Evolutionary conservation across 495 filamentous ascomycete species (phyloP), one percentile per base, ranked within the genome.

Genomic region (Penicillium ucsense): DNA sequence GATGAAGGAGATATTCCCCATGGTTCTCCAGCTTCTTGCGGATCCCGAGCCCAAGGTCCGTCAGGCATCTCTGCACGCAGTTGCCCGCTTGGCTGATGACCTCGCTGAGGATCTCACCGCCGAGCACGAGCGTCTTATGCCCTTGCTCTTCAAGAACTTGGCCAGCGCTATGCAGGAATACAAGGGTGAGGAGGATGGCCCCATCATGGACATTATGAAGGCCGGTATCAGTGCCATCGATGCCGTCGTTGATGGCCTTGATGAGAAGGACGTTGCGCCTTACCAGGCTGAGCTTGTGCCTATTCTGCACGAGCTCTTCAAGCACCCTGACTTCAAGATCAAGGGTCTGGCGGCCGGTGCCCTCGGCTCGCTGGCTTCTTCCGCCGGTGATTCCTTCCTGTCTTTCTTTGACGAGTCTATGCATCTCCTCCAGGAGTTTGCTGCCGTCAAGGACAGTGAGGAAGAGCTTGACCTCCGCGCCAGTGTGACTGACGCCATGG

Each of bases 391-490:
- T 37, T 82, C 81, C 5, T 98, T 97, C 75, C 71, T 83, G 35
- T 88, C 91, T 6, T 97, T 88, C 74, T 95, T 97, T 60, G 80
- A 87, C 54, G 70, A 83, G 52, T 88, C 85, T 3, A 95, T 98
- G 87, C 76, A 83, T 45, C 81, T 86, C 10, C 75, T 97, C 31
- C 88, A 85, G 31, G 77, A 81, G 35, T 96, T 89, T 57, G 84
- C 94, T 36, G 70, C 76, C 33, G 80, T 91, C 57, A 97, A 97
- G 72, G 87, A 90, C 40, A 84, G 79, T 36, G 83, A 90, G 48
- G 90, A 94, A 8, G 86, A 96, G 55, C 82, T 98, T 11, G 82
- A 95, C 47, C 79, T 98, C 32, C 83, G 92, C 48, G 89, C 88
- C 46, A 83, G 84, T 43, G 87, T 94, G 6, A 85, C 85, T 51